These are phyloP conservation scores for Clavispora santaluciae DNA, from an alignment of 805 yeast species.

Conservation along the genomic window DNA sequence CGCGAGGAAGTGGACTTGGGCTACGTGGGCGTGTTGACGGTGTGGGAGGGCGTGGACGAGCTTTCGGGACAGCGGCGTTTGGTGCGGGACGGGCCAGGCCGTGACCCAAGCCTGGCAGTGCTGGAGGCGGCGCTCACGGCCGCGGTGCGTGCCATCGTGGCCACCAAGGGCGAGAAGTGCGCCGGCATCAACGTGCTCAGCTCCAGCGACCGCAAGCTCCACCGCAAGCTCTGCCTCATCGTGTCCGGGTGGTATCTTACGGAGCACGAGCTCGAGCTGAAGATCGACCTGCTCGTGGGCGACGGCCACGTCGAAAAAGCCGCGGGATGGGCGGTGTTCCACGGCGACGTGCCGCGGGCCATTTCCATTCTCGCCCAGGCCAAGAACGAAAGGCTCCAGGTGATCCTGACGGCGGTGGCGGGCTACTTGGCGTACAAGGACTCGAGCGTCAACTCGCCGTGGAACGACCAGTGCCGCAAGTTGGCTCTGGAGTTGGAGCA, in stretches of 20 bases:
- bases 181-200: slow-evolving; percentile 43
- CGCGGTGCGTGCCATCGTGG: slow-evolving; percentile 50
- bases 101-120: slow-evolving; percentile 42
- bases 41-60: slow-evolving; percentile 75
- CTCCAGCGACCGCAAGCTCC: slow-evolving; percentile 50
- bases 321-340: slow-evolving; percentile 97
- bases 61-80: slow-evolving; percentile 44
- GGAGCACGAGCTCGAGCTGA: slow-evolving; percentile 66
- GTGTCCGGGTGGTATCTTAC: slow-evolving; percentile 91
- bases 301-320: slow-evolving; percentile 76
- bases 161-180: slow-evolving; percentile 43
- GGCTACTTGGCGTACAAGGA: slow-evolving; percentile 59
- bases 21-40: slow-evolving; percentile 81
- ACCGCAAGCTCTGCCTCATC: slow-evolving; percentile 72
- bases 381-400: slow-evolving; percentile 59
- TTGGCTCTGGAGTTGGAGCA: slow-evolving; percentile 85
- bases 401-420: slow-evolving; percentile 91
- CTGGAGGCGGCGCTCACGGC: slow-evolving; percentile 40
- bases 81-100: slow-evolving; percentile 29
- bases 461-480: slow-evolving; percentile 90
- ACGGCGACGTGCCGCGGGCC: slow-evolving; percentile 80
- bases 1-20: slow-evolving; percentile 74
- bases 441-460: slow-evolving; percentile 59
- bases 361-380: slow-evolving; percentile 75
- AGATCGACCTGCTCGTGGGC: slow-evolving; percentile 50